A percentile compares a stretch with the other conserved stretches of the same genome.
Evolutionary conservation across 2,329 filamentous ascomycete genomes (phyloP).

Genomic region (Pyrenophora seminiperda): DNA sequence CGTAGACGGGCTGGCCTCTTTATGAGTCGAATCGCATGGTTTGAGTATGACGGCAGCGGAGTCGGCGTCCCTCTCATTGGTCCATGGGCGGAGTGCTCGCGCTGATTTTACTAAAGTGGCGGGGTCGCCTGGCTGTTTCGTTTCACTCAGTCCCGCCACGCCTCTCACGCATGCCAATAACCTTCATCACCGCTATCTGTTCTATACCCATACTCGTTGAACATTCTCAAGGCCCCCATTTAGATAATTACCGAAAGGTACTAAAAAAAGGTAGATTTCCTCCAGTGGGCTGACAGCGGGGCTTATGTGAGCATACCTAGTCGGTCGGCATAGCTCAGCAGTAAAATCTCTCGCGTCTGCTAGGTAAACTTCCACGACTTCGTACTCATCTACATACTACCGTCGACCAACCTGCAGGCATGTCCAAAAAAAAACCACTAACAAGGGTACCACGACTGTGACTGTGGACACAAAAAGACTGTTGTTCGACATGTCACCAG

Average conservation of each 20-base stretch:
- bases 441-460: no score
- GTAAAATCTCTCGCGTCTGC: no score
- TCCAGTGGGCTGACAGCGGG: background rate
- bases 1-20: conserved; percentile 18
- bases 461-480: no score
- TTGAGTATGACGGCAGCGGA: conserved; percentile 25
- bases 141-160: conserved; percentile 8
- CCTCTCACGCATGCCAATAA: background rate
- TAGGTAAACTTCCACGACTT: no score
- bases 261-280: background rate
- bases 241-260: background rate
- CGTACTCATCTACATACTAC: no score
- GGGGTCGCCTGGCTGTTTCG: background rate
- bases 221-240: no score
- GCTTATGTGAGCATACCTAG: background rate
- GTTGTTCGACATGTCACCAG: background rate
- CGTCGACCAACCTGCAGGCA: no score
- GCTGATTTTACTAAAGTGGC: conserved; percentile 16
- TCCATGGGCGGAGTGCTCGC: conserved; percentile 9
- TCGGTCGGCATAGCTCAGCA: no score
- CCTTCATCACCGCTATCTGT: no score
- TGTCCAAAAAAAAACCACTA: no score
- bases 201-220: no score
- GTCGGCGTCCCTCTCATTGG: conserved; percentile 37
- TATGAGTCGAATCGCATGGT: conserved; percentile 35